Conservation (phyloP, 2,329 filamentous ascomycete species). For the Sporothrix phasma region DNA sequence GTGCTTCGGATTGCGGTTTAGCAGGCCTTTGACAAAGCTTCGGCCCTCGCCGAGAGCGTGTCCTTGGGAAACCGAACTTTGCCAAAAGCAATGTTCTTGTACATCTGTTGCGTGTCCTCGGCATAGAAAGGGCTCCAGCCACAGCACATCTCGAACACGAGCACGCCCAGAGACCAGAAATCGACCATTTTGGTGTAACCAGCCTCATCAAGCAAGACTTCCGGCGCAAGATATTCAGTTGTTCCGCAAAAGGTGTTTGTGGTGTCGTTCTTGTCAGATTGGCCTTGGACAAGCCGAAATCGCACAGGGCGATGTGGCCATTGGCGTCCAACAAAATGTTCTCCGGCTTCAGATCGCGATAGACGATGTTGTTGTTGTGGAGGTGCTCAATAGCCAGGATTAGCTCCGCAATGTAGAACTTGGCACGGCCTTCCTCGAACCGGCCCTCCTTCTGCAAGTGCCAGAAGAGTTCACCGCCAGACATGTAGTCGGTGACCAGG, state of each 20-base stretch:
- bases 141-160: slow-evolving; percentile 99
- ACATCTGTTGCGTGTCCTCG: slow-evolving; percentile 99
- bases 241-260: slow-evolving; percentile 99
- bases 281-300: slow-evolving; percentile 95
- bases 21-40: slow-evolving; percentile 94
- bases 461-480: slow-evolving; percentile 96
- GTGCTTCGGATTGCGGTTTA: slow-evolving; percentile 96
- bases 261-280: slow-evolving; percentile 92
- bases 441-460: slow-evolving; percentile 94
- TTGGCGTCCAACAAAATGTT: slow-evolving; percentile 96
- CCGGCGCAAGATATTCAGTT: slow-evolving; percentile 92
- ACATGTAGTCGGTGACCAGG: slow-evolving; percentile 99
- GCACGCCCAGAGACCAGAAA: slow-evolving; percentile 94
- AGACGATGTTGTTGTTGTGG: slow-evolving; percentile 95
- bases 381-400: slow-evolving; percentile 92
- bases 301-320: slow-evolving; percentile 93
- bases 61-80: slow-evolving; percentile 95
- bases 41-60: slow-evolving; percentile 89
- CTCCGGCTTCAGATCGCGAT: slow-evolving; percentile 93
- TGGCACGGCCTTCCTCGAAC: slow-evolving; percentile 87
- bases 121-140: slow-evolving; percentile 99
- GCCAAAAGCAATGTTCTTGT: slow-evolving; percentile 99
- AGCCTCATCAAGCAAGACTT: slow-evolving; percentile 89
- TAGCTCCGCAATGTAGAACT: slow-evolving; percentile 97
- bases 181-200: slow-evolving; percentile 99